Percentiles rank a stretch among this genome's conserved stretches.
These are phyloP conservation scores for Cubamyces sp. DNA, from an alignment of 768 basidiomycete species.

Conservation along the genomic window DNA sequence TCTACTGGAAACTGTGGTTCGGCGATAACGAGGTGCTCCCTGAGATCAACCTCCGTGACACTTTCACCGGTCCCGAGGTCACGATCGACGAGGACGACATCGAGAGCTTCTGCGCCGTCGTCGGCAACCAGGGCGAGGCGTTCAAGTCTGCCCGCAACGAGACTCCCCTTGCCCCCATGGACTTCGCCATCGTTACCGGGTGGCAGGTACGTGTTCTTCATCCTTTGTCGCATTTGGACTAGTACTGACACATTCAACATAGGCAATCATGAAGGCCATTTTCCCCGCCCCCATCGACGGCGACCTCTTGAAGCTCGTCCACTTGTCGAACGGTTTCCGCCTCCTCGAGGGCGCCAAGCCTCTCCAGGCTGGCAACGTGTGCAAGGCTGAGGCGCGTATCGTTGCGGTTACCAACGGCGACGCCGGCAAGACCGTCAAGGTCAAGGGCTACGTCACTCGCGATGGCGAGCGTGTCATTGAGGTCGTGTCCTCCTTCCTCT, in stretches of 20 bases:
- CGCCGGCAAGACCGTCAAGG: conserved; percentile 91
- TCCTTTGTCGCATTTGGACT: background rate
- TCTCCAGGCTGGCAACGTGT: conserved; percentile 84
- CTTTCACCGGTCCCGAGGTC: conserved; percentile 86
- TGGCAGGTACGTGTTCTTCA: conserved; percentile 76
- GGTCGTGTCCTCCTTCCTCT: conserved; percentile 94
- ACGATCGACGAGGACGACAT: conserved; percentile 76
- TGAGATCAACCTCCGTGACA: conserved; percentile 76
- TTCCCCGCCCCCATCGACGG: conserved; percentile 93
- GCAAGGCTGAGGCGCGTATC: conserved; percentile 87
- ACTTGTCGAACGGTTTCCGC: conserved; percentile 96
- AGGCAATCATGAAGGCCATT: conserved; percentile 99
- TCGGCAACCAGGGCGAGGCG: conserved; percentile 90
- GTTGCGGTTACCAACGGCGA: conserved; percentile 88
- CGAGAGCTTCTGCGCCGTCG: conserved; percentile 88
- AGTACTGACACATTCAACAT: conserved; percentile 15
- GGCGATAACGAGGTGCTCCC: conserved; percentile 83
- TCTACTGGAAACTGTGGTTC: conserved; percentile 99
- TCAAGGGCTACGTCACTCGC: conserved; percentile 82
- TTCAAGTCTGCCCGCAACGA: conserved; percentile 81
- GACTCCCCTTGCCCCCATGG: conserved; percentile 90
- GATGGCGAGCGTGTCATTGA: conserved; percentile 84
- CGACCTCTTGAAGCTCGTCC: conserved; percentile 93
- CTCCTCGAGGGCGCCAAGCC: conserved; percentile 78
- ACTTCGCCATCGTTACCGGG: conserved; percentile 97